These are phyloP conservation scores for Yamadazyma philogaea DNA, from an alignment of 805 yeast genomes.

Conservation along the genomic window DNA sequence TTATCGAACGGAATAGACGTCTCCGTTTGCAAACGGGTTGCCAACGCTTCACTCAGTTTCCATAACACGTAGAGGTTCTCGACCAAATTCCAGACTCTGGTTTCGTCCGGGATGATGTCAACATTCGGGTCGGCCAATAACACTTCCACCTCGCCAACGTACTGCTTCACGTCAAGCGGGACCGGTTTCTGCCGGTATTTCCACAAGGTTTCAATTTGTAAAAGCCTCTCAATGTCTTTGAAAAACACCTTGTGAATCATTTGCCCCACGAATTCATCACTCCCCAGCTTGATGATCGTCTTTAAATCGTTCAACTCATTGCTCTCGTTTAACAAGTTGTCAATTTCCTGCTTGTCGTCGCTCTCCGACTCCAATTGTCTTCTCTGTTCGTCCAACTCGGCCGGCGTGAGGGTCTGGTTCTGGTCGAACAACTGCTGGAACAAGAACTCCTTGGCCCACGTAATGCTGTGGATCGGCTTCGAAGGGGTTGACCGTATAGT, in stretches of 20 bases:
- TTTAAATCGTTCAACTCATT: conserved; percentile 53
- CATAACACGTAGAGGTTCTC: conserved; percentile 64
- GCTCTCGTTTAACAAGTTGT: conserved; percentile 60
- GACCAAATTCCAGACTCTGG: conserved; percentile 55
- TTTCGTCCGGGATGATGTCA: conserved; percentile 27
- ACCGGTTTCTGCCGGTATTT: conserved; percentile 64
- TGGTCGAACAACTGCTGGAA: conserved; percentile 77
- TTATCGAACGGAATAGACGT: conserved; percentile 70
- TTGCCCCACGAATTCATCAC: conserved; percentile 24
- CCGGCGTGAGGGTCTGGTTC: conserved; percentile 23
- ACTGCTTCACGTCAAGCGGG: conserved; percentile 46
- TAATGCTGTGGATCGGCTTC: conserved; percentile 91
- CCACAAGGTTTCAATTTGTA: conserved; percentile 75
- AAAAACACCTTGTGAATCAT: conserved; percentile 62
- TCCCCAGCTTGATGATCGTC: conserved; percentile 7
- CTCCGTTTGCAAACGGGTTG: conserved; percentile 43
- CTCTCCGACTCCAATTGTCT: conserved; percentile 43
- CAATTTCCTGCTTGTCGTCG: conserved; percentile 61
- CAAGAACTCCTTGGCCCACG: conserved; percentile 94
- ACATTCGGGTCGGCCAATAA: not conserved
- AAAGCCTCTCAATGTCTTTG: conserved; percentile 74
- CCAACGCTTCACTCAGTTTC: conserved; percentile 47
- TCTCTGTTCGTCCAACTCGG: conserved; percentile 21
- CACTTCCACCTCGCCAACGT: conserved; percentile 10
- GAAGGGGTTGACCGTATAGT: conserved; percentile 97